Conservation (phyloP, 2,329 filamentous ascomycete genomes). For the Coleophoma cylindrospora region DNA sequence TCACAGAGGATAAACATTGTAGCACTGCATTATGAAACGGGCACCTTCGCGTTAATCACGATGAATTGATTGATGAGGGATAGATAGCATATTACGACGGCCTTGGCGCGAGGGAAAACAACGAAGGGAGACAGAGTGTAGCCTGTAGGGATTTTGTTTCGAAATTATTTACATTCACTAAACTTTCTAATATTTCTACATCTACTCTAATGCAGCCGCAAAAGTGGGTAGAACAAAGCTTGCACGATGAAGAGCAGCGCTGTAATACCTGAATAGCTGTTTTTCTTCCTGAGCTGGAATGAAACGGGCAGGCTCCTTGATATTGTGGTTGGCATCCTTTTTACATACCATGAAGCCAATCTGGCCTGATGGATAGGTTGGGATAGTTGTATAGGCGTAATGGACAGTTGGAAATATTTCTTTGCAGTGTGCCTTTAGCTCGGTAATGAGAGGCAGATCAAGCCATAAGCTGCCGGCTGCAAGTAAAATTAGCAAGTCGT, state of each 20-base stretch:
- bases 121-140: too few species aligned
- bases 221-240: conserved; percentile 92
- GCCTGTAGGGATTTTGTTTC: too few species aligned
- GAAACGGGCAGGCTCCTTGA: conserved; percentile 82
- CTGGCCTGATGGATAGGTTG: conserved; percentile 97
- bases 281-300: conserved; percentile 83
- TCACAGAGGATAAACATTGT: too few species aligned
- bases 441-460: conserved; percentile 85
- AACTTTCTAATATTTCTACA: too few species aligned
- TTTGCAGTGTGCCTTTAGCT: conserved; percentile 95
- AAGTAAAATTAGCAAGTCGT: conserved; percentile 6
- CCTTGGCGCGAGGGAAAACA: too few species aligned
- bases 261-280: conserved; percentile 88
- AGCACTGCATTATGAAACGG: too few species aligned
- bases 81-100: too few species aligned
- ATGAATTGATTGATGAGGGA: too few species aligned
- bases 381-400: conserved; percentile 99
- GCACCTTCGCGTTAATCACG: too few species aligned
- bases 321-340: conserved; percentile 83
- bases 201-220: conserved; percentile 36
- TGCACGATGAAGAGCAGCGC: conserved; percentile 91
- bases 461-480: conserved; percentile 99
- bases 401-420: conserved; percentile 97
- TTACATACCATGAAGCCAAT: conserved; percentile 99
- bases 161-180: too few species aligned